Evolutionary conservation across 768 basidiomycete species (phyloP).

Genomic region (Stropharia rugosoannulata): DNA sequence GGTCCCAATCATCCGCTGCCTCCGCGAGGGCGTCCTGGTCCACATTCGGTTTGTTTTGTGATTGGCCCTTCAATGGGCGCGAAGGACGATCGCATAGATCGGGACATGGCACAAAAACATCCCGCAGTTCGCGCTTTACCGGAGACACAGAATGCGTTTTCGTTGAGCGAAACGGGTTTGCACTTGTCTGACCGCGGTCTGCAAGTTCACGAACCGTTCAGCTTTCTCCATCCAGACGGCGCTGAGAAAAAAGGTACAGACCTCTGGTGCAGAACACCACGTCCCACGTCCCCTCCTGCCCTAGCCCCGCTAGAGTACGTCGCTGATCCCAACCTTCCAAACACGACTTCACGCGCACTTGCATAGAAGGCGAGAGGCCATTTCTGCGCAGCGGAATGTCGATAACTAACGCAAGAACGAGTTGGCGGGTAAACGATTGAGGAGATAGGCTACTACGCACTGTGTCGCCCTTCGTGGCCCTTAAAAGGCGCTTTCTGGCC

Average conservation of each 20-base stretch:
- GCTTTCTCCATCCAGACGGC: not conserved
- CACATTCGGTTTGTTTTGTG: constrained; percentile 6
- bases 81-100: constrained; percentile 26
- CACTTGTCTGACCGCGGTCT: constrained; percentile 9
- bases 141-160: constrained; percentile 23
- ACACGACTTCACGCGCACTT: constrained; percentile 37
- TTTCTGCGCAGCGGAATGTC: constrained; percentile 41
- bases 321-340: constrained; percentile 50
- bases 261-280: constrained; percentile 39
- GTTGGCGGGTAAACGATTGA: not conserved
- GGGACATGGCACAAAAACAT: constrained; percentile 43
- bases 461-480: constrained; percentile 42
- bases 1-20: constrained; percentile 49
- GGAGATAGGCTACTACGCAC: constrained; percentile 30
- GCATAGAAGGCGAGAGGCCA: constrained; percentile 33
- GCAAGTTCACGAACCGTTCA: not conserved
- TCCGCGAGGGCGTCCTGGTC: constrained; percentile 22
- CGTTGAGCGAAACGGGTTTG: constrained; percentile 17
- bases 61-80: not conserved
- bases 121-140: constrained; percentile 21
- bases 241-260: constrained; percentile 6
- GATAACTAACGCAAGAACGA: constrained; percentile 37
- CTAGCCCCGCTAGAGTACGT: constrained; percentile 29
- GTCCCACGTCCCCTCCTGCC: constrained; percentile 38
- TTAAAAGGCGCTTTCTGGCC: constrained; percentile 58